phyloP scores from a whole-genome alignment of 306 rosid species.

The Comarum palustre region DNA sequence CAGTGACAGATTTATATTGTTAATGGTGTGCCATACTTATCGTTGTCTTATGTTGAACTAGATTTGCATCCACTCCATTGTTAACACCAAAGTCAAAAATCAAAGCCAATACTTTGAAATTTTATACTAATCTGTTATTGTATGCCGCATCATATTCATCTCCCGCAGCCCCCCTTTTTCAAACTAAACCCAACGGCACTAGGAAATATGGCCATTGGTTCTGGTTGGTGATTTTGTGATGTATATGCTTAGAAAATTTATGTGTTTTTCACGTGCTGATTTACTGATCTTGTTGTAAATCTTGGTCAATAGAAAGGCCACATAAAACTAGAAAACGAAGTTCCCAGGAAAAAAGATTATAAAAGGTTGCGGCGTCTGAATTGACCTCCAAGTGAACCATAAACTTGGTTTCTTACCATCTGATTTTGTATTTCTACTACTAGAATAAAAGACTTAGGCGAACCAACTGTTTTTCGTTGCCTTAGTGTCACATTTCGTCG shows the following conservation, averaged over 20 bases:
- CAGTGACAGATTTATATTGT: neutral
- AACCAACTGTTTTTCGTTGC: too few species aligned
- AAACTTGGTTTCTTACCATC: too few species aligned
- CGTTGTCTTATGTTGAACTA: neutral
- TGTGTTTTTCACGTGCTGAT: slow-evolving; percentile 14
- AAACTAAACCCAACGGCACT: slow-evolving; percentile 10
- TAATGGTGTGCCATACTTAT: neutral
- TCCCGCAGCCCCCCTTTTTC: neutral
- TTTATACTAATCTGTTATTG: neutral
- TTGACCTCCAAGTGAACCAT: neutral
- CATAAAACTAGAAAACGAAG: neutral
- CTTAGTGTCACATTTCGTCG: too few species aligned
- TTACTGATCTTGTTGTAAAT: neutral
- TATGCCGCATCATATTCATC: neutral
- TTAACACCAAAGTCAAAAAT: neutral
- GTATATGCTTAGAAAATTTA: neutral
- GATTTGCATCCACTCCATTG: neutral
- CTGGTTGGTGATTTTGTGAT: neutral
- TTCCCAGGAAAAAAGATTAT: neutral
- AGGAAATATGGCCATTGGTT: neutral
- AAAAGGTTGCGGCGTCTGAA: neutral
- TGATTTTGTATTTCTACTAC: too few species aligned
- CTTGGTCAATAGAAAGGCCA: neutral
- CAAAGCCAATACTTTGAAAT: neutral
- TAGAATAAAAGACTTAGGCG: too few species aligned